These are phyloP conservation scores for Salix caprea DNA, from an alignment of 345 rosid genomes.

Conservation along the genomic window DNA sequence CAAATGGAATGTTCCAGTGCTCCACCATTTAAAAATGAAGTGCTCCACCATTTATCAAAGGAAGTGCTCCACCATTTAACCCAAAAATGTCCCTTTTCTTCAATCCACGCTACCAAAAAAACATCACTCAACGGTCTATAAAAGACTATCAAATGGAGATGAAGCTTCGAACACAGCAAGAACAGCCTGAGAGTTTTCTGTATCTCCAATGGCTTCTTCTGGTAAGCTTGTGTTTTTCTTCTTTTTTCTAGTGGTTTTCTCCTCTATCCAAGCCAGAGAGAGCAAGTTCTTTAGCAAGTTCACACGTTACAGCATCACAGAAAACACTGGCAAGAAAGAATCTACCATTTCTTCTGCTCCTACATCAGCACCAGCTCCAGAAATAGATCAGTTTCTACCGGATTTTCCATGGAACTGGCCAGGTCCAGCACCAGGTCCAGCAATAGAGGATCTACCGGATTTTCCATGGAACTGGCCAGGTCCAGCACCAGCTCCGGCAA, in stretches of 20 bases:
- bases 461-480: neutral
- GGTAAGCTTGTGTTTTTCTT: conserved; percentile 14
- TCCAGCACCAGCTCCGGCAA: neutral
- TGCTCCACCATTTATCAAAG: too few species aligned
- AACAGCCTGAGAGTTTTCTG: neutral
- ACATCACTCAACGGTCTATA: neutral
- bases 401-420: neutral
- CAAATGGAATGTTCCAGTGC: too few species aligned
- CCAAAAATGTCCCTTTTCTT: conserved; percentile 41
- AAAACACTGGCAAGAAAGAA: neutral
- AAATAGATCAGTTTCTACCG: neutral
- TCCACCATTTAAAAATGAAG: too few species aligned
- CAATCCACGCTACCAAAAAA: conserved; percentile 38
- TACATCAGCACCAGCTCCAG: neutral
- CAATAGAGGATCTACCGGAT: neutral
- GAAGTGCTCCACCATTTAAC: neutral
- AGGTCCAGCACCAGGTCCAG: neutral
- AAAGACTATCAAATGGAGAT: neutral
- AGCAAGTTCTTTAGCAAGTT: conserved; percentile 60
- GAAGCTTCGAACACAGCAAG: neutral
- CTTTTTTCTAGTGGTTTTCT: conserved; percentile 20
- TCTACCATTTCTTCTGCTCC: conserved; percentile 4
- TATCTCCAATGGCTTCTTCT: conserved; percentile 36
- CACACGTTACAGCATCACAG: conserved; percentile 26
- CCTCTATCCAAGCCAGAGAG: conserved; percentile 47